A percentile compares a stretch with the other conserved stretches of the same genome.
phyloP scores from a whole-genome alignment of 164 flowering plant genomes.

The Houttuynia cordata region DNA sequence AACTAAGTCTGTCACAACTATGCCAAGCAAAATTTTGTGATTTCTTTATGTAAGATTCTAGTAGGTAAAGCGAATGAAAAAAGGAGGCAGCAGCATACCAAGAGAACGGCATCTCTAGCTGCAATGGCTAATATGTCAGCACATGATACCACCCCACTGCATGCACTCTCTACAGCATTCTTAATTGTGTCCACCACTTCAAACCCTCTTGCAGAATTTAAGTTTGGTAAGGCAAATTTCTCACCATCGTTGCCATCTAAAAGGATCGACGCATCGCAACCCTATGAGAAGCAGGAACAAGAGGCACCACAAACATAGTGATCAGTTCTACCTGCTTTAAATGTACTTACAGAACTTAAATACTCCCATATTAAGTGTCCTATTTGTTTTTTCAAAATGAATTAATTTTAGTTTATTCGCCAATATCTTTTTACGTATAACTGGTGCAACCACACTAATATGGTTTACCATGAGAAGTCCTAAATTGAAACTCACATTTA shows the following conservation, averaged over 20 bases:
- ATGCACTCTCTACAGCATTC: slow-evolving; percentile 48
- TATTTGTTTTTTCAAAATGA: no score
- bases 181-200: slow-evolving; percentile 70
- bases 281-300: slow-evolving; percentile 22
- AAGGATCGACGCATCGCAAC: slow-evolving; percentile 71
- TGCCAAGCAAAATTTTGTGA: no score
- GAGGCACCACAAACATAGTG: neutral
- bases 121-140: slow-evolving; percentile 78
- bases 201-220: slow-evolving; percentile 60
- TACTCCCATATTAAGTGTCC: no score
- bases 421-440: no score
- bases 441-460: no score
- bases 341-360: no score
- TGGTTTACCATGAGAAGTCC: no score
- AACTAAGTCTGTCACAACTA: no score
- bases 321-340: no score
- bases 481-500: slow-evolving; percentile 37
- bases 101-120: slow-evolving; percentile 50
- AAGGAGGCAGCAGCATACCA: slow-evolving; percentile 24
- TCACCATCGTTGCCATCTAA: slow-evolving; percentile 57
- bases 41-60: neutral
- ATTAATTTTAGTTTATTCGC: no score
- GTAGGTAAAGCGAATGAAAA: neutral
- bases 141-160: slow-evolving; percentile 72
- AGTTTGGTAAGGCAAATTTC: slow-evolving; percentile 45